Base-by-base conservation (phyloP, 768 basidiomycete genomes). In the Amanita molliuscula region DNA sequence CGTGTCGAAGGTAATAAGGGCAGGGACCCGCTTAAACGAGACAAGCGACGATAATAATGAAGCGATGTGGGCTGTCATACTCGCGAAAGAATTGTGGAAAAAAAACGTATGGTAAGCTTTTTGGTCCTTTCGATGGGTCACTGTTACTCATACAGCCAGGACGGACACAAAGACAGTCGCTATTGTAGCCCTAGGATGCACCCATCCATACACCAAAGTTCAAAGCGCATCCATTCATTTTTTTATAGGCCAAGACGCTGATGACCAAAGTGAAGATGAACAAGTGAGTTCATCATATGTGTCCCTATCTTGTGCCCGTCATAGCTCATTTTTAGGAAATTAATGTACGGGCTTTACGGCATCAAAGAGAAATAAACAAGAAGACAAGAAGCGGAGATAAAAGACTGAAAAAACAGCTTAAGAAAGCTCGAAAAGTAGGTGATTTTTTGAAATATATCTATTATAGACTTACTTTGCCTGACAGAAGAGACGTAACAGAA, bases 31-130 rank as follows among this genome's bases (percentile, higher is more conserved):
- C 1, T 61, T 59, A 21, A 71, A 74, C 52, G 63, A 63, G n/a
- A 61, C 65, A 10, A 63, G 65, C 25, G 64, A 67, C 48, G 73
- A 70, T 44, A 80, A 82, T 1, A 88, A 91, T 28, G 96, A 97
- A 58, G 93, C 94, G 2, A 88, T 96, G 82, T 98, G 95, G 94
- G 95, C 96, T 3, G 82, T 99, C 44, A 84, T 94, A 37, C 67
- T 98, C 48, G 88, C 91, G 15, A 88, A 88, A 64, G 93, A 98
- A 58, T 72, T 98, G 11, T 98, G 95, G 96, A 78, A 78, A 61
- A 97, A 94, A 67, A 79, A 82, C 35, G 77, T 93, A 23, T 99
- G 96, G 92, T 84, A 50, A 16, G 72, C n/a, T 2, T 25, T 37
- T 23, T 25, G 5, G 9, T 15, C 20, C 35, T 38, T 8, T 28